These are phyloP conservation scores for Fusarium oligoseptatum DNA, from an alignment of 2,329 filamentous ascomycete species.

Conservation along the genomic window DNA sequence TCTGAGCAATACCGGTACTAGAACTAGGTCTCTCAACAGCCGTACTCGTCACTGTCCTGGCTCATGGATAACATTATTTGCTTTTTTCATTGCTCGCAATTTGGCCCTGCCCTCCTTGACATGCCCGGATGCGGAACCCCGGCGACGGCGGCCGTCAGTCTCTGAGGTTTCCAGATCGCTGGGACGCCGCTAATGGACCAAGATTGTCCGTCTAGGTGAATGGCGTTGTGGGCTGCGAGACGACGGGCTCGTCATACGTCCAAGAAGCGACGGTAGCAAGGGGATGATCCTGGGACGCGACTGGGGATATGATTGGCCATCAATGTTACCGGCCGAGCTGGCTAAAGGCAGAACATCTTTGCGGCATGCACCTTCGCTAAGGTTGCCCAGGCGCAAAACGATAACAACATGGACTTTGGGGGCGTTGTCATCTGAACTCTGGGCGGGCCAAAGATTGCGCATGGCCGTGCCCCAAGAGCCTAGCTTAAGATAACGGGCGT, in stretches of 20 bases:
- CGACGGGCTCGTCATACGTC: slow-evolving; percentile 33
- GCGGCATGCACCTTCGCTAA: slow-evolving; percentile 3
- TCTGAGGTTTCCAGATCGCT: slow-evolving; percentile 45
- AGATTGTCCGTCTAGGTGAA: slow-evolving; percentile 28
- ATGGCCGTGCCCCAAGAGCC: background rate
- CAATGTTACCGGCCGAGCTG: background rate
- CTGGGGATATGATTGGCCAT: slow-evolving; percentile 4
- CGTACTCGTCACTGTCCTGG: slow-evolving; percentile 3
- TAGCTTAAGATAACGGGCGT: background rate
- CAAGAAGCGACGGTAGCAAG: slow-evolving; percentile 16
- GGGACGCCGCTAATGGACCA: slow-evolving; percentile 46
- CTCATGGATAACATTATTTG: slow-evolving; percentile 30
- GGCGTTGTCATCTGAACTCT: background rate
- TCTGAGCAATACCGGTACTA: slow-evolving; percentile 5
- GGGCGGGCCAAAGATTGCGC: background rate
- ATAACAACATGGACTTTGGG: background rate
- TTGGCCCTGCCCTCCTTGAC: slow-evolving; percentile 21
- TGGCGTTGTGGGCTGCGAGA: slow-evolving; percentile 30
- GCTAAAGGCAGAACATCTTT: slow-evolving; percentile 9
- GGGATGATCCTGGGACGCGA: background rate
- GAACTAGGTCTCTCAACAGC: background rate
- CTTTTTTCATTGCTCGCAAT: slow-evolving; percentile 36
- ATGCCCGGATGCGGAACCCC: slow-evolving; percentile 27
- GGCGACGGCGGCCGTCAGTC: slow-evolving; percentile 34
- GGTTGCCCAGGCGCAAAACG: background rate